These are phyloP conservation scores for Penicillium paradoxum DNA, from an alignment of 495 filamentous ascomycete species.

Conservation along the genomic window DNA sequence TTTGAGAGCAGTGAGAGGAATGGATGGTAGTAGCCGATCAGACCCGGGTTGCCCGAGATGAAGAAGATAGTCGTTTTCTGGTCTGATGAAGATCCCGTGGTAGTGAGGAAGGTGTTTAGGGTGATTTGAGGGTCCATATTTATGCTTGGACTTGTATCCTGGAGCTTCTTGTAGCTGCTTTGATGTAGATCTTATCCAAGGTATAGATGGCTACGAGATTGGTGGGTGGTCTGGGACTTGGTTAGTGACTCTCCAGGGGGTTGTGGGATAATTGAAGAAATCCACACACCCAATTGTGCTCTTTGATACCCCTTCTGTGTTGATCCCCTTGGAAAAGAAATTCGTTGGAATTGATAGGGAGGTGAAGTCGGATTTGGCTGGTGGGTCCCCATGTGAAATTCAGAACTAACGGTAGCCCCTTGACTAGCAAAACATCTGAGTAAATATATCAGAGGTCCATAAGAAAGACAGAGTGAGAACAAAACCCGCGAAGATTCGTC, in stretches of 20 bases:
- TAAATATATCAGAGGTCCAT: neutral
- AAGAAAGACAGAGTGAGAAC: neutral
- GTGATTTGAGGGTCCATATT: conserved; percentile 27
- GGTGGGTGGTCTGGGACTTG: neutral
- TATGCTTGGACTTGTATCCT: neutral
- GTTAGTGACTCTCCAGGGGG: neutral
- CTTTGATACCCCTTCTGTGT: neutral
- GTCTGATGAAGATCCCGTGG: conserved; percentile 8
- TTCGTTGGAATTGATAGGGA: neutral
- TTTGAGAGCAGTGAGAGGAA: conserved; percentile 56
- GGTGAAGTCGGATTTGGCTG: neutral
- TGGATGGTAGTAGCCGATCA: conserved; percentile 72
- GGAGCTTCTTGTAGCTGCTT: neutral
- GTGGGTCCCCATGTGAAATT: conserved; percentile 1
- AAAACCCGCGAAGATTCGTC: neutral
- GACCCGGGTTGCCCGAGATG: conserved; percentile 82
- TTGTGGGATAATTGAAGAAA: too few relatives aligned
- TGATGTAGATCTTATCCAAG: neutral
- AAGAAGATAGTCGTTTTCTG: conserved; percentile 51
- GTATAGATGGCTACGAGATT: neutral
- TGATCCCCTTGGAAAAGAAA: neutral
- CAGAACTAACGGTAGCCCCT: neutral
- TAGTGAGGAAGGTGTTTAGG: conserved; percentile 30
- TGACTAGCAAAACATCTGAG: too few relatives aligned
- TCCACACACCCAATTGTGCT: too few relatives aligned